Base-by-base conservation (phyloP, 495 filamentous ascomycete genomes). In the Stereocaulon alpinum region DNA sequence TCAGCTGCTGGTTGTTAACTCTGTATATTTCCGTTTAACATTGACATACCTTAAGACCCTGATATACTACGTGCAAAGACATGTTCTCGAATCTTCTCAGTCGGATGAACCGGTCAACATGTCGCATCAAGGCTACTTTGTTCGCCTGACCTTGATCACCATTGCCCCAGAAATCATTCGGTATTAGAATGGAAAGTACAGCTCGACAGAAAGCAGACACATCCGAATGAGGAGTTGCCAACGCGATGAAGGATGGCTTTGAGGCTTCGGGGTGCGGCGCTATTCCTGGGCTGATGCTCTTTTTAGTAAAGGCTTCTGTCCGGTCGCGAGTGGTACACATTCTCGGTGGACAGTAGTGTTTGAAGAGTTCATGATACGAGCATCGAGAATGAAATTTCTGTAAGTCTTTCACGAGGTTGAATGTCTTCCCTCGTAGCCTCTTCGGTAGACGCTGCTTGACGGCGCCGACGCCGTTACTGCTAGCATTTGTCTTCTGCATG, bases 181-280 rank as follows among this genome's bases (percentile, higher is more conserved):
- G 91, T 34, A 98, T 79, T n/a, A 96, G 71, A 44, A 80, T 87
- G 12, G 73, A 73, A 6, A 96, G 64, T 4, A 87, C 83, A 9
- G 89, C 85, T 55, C 86, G 84, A 66, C 91, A 95, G 67, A 95
- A 97, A 4, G 92, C 87, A 6, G 93, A 95, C 12, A 96, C 83
- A 22, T 81, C 77, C 0, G 86, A 73, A 4, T 74, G 59, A 2
- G 89, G 80, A 6, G 84, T 91, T 3, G 90, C 87, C 61, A 89
- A 76, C 40, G 88, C 85, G 18, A 83, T 81, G 34, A 95, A 75
- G 54, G 68, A 72, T 41, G 61, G 3, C 27, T 70, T 44, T 59
- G 68, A 29, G 56, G 55, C 40, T 20, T 41, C 6, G 24, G 41
- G 27, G 40, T 47, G 29, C 47, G 27, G 32, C 11, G 20, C 9